Percentiles rank a stretch among this genome's conserved stretches.
These are phyloP conservation scores for Avena insularis DNA, from an alignment of 176 grass and related monocot species.

Conservation along the genomic window DNA sequence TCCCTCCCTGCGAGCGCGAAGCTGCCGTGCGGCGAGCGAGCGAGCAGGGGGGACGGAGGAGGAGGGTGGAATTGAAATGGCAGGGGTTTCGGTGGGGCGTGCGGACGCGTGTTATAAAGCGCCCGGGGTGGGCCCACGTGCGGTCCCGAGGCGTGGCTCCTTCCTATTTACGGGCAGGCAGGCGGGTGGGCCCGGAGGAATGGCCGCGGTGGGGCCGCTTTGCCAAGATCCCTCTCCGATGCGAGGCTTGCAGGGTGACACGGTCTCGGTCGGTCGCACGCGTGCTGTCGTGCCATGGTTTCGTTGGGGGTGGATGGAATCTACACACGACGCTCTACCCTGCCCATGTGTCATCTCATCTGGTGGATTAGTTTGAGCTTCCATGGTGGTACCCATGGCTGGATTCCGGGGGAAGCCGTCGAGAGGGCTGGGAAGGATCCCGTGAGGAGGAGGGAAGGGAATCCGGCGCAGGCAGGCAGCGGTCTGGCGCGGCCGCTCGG, in stretches of 20 bases:
- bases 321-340: not conserved
- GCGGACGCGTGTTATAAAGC: conserved; percentile 25
- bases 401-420: not conserved
- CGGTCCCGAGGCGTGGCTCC: conserved; percentile 45
- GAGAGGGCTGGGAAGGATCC: not conserved
- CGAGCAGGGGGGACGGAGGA: not conserved
- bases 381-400: not conserved
- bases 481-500: not conserved
- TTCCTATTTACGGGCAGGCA: not conserved
- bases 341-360: not conserved
- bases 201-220: not conserved
- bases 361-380: not conserved
- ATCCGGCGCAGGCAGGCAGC: not conserved
- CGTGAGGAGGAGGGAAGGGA: not conserved
- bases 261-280: not conserved
- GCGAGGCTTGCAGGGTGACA: not conserved
- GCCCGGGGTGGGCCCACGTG: not conserved
- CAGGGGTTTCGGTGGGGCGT: not conserved
- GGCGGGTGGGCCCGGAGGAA: not conserved
- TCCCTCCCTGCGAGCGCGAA: not conserved
- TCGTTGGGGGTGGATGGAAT: not conserved
- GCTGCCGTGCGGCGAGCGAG: conserved; percentile 18
- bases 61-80: conserved; percentile 13
- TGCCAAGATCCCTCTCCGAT: not conserved
- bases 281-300: not conserved